Base-by-base conservation (phyloP, 2,329 filamentous ascomycete species). In the Thielaviopsis populi region DNA sequence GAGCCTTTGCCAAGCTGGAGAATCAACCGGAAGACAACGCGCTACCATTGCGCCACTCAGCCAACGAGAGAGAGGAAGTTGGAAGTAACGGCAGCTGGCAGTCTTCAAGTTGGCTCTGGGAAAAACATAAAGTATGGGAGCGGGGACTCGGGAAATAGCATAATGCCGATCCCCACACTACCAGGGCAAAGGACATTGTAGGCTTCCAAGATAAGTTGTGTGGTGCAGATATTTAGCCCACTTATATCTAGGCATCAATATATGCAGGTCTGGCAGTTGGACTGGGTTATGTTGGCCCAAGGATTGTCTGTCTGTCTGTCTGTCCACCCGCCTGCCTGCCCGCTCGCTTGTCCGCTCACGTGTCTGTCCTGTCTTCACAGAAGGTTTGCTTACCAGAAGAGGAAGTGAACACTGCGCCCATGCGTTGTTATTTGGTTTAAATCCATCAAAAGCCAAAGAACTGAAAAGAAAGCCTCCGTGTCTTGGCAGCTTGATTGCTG, bases 1-100 rank as follows among this genome's bases (percentile, higher is more conserved):
- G 63, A 65, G 61, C 59, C 64, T 65, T 63, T 63, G 64, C 64
- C 64, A 65, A 63, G 61, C 63, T 65, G 48, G 59, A 62, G 63
- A 62, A 65, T 30, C 64, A 65, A 65, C 54, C 64, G 54, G 64
- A 65, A 65, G 64, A 65, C 60, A 65, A 65, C 64, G 64, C 64
- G 64, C 64, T 65, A 63, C 64, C 64, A 65, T 65, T 65, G 61
- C 61, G 54, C 64, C 61, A 65, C 64, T 65, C 64, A 63, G 60
- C 64, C 61, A 59, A 40, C 48, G 15, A 6, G 19, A 48, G 46
- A 24, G 43, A 19, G 24, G 46, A 15, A 19, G 1, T 15, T 4
- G 46, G 3, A 5, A 7, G 19, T n/a, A 3, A 13, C 33, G 46
- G 6, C 46, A 24, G n/a, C 46, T 50, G 24, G 8, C 46, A 13